Base-by-base conservation (phyloP, 306 rosid genomes). In the Pterocarpus santalinus region DNA sequence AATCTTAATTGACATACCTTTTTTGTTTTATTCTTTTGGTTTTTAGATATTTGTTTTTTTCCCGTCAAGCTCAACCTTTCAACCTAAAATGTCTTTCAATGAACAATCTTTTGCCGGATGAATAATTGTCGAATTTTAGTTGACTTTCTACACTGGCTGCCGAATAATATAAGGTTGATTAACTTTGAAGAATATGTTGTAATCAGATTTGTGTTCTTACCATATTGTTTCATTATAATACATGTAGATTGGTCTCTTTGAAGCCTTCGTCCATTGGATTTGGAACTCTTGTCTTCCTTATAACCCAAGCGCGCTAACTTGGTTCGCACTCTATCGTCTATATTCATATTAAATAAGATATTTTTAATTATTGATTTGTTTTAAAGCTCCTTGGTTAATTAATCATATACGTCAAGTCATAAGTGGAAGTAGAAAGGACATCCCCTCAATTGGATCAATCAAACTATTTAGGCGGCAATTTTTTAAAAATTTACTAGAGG, bases 121-220 rank as follows among this genome's bases (percentile, higher is more conserved):
- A 75, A 57, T 53, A 12, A 71, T 7, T 56, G 61, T 44, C 60
- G 22, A 66, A 56, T 56, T 65, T 55, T 55, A 58, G 32, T 66
- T 66, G 80, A 57, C 83, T 66, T 56, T 55, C 2, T 13, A 64
- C 6, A 3, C 47, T 14, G 83, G 70, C 82, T 77, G 76, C 86
- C 2, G 51, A 78, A 56, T 61, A 77, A 65, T 63, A 53, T 56
- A 57, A 53, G 68, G 43, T 65, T 83, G 67, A 56, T 83, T 80
- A 73, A 65, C 5, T 38, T 8, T 38, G 67, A 76, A 82, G 77
- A 69, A 61, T 75, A 38, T 57, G 77, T 13, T 57, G 51, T 34
- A 22, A 57, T 57, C 44, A 60, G n/a, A 75, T 69, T 72, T 32
- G 60, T 32, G 55, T 46, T 73, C 47, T 22, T 73, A 36, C 75